Conservation (phyloP, 306 rosid species). For the Cucurbita ficifolia region DNA sequence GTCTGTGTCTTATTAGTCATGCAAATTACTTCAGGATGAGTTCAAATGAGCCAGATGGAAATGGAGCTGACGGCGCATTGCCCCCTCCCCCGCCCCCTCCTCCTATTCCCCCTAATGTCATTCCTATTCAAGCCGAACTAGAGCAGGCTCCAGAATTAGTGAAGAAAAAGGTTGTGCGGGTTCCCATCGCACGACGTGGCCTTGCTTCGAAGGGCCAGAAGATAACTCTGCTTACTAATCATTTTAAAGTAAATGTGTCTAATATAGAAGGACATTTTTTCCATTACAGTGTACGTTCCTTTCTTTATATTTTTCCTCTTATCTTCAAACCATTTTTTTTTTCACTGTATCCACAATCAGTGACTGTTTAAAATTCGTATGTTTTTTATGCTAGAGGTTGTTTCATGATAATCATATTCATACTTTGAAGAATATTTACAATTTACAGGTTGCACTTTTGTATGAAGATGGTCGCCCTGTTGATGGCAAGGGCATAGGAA, state of each 20-base stretch:
- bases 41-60: conserved; percentile 30
- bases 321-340: neutral
- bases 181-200: conserved; percentile 60
- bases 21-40: conserved; percentile 28
- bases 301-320: neutral
- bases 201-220: conserved; percentile 51
- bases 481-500: conserved; percentile 69
- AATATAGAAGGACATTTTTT: conserved; percentile 47
- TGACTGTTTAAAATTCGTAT: neutral
- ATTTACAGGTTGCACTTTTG: conserved; percentile 41
- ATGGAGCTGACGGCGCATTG: conserved; percentile 19
- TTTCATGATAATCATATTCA: neutral
- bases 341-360: neutral
- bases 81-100: conserved; percentile 97
- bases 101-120: conserved; percentile 46
- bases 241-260: conserved; percentile 48
- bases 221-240: conserved; percentile 47
- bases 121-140: conserved; percentile 24
- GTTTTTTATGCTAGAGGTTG: neutral
- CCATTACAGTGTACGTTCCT: conserved; percentile 66
- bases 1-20: neutral
- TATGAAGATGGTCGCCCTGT: conserved; percentile 92
- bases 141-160: conserved; percentile 25
- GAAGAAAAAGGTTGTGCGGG: conserved; percentile 39
- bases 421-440: neutral